These are phyloP conservation scores for Saccharomyces hybrid DNA, from an alignment of 1,139 yeast species.

Conservation along the genomic window DNA sequence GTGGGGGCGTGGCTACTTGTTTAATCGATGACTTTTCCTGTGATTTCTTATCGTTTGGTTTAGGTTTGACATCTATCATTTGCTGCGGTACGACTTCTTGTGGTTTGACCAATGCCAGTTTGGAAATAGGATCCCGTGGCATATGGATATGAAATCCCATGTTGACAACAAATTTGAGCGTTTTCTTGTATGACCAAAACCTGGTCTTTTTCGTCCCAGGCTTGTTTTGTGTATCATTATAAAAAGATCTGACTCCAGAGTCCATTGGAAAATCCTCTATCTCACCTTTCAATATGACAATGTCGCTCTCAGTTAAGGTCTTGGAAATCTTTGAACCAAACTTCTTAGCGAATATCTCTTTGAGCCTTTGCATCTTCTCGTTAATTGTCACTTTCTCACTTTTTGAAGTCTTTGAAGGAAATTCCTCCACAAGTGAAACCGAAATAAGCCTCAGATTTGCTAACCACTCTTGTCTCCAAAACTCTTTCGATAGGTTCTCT, in stretches of 20 bases:
- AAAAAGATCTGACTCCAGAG: neutral
- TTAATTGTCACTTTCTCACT: neutral
- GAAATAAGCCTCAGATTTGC: neutral
- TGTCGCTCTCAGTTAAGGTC: conserved; percentile 1
- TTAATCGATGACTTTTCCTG: neutral
- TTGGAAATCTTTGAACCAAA: conserved; percentile 1
- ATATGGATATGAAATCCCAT: conserved; percentile 5
- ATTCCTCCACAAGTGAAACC: conserved; percentile 1
- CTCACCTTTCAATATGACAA: conserved; percentile 5
- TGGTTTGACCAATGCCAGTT: neutral
- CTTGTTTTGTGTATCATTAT: neutral
- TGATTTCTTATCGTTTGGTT: neutral
- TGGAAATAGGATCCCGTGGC: neutral
- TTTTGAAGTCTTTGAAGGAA: neutral
- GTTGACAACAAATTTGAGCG: conserved; percentile 11
- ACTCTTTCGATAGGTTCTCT: neutral
- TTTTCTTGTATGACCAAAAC: conserved; percentile 15
- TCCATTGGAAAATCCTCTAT: conserved; percentile 1
- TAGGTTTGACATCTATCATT: neutral
- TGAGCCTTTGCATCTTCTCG: neutral
- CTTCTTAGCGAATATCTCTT: conserved; percentile 1
- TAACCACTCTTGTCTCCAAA: conserved; percentile 4
- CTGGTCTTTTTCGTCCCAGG: conserved; percentile 9
- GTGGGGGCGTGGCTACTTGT: neutral
- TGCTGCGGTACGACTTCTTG: neutral